Percentiles rank a stretch among this genome's conserved stretches.
Evolutionary conservation across 2,329 filamentous ascomycete genomes (phyloP).

Genomic region (Fusarium floridanum): DNA sequence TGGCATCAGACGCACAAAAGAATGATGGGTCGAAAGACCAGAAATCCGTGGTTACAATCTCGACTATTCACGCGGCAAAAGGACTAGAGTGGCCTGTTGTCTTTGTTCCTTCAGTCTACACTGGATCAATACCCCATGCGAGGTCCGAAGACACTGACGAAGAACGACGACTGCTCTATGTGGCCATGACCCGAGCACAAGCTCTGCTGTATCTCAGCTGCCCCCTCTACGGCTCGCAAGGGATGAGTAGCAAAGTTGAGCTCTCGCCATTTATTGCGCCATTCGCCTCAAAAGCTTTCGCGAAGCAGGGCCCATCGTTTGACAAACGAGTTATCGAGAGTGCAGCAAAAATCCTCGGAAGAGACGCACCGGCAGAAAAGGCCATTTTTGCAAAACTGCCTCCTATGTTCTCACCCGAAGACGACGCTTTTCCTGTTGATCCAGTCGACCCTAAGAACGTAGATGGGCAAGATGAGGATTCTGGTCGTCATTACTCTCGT

Average conservation of each 20-base stretch:
- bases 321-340: constrained; percentile 71
- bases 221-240: constrained; percentile 75
- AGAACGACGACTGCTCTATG: constrained; percentile 89
- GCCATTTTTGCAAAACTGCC: constrained; percentile 67
- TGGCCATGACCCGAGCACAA: constrained; percentile 96
- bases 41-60: constrained; percentile 83
- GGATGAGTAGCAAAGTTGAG: constrained; percentile 68
- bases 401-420: constrained; percentile 69
- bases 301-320: constrained; percentile 77
- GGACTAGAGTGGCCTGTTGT: constrained; percentile 97
- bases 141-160: constrained; percentile 88
- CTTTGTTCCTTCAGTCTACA: constrained; percentile 90
- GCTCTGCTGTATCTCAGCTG: constrained; percentile 87
- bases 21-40: constrained; percentile 69
- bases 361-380: constrained; percentile 69
- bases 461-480: constrained; percentile 37
- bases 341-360: constrained; percentile 78
- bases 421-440: constrained; percentile 76
- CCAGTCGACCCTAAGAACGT: constrained; percentile 60
- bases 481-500: constrained; percentile 36
- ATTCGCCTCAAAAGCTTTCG: constrained; percentile 56
- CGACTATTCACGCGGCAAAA: constrained; percentile 96
- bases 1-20: constrained; percentile 84
- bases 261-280: constrained; percentile 80
- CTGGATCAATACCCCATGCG: constrained; percentile 91